Evolutionary conservation across 768 basidiomycete species (phyloP).

Genomic region (Pulveroboletus frians): DNA sequence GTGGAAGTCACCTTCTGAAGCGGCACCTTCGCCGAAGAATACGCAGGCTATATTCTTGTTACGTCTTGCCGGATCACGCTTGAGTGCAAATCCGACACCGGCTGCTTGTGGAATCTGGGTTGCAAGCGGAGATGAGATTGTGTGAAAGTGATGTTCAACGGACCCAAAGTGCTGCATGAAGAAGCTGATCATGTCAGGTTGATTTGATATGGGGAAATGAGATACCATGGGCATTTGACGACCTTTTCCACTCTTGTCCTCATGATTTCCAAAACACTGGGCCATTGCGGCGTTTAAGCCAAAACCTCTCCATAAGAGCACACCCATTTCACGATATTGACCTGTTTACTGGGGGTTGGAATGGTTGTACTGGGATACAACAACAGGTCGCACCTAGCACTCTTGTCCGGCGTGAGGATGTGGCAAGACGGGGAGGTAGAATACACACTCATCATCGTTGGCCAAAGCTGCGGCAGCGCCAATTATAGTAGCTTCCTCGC

Average conservation of each 20-base stretch:
- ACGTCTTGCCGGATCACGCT: slow-evolving; percentile 64
- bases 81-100: slow-evolving; percentile 86
- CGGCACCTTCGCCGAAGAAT: slow-evolving; percentile 92
- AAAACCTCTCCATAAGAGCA: slow-evolving; percentile 85
- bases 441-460: slow-evolving; percentile 74
- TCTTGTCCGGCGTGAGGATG: slow-evolving; percentile 34
- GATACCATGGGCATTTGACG: slow-evolving; percentile 90
- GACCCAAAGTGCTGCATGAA: slow-evolving; percentile 76
- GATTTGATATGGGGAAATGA: not conserved
- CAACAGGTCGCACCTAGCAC: slow-evolving; percentile 54
- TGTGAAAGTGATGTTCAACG: slow-evolving; percentile 79
- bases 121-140: slow-evolving; percentile 88
- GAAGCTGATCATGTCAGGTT: not conserved
- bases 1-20: slow-evolving; percentile 94
- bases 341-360: slow-evolving; percentile 36
- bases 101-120: slow-evolving; percentile 96
- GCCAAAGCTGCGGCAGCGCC: slow-evolving; percentile 86
- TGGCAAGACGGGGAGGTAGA: not conserved
- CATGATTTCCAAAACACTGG: slow-evolving; percentile 84
- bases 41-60: slow-evolving; percentile 76
- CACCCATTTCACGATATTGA: slow-evolving; percentile 92
- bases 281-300: slow-evolving; percentile 77
- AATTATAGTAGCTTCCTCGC: slow-evolving; percentile 87
- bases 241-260: slow-evolving; percentile 78
- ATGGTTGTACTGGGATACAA: not conserved